Conservation (phyloP, 805 yeast genomes). For the Sporopachydermia lactativora region DNA sequence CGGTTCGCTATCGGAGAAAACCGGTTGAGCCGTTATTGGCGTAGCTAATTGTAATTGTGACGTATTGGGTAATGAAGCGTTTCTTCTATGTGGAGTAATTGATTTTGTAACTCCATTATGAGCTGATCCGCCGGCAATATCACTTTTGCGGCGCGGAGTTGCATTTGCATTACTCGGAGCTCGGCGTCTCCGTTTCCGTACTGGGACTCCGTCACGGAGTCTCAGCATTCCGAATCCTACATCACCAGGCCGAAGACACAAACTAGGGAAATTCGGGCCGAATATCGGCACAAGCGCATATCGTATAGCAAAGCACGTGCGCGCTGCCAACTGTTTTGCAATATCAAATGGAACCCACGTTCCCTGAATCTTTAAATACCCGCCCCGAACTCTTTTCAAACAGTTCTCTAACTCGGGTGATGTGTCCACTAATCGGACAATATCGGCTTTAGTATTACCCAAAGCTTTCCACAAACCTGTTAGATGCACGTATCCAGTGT, state of each 20-base stretch:
- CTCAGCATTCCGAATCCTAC: constrained; percentile 52
- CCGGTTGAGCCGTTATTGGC: background rate
- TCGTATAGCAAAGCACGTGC: constrained; percentile 68
- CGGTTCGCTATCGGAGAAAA: constrained; percentile 3
- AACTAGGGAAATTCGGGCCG: constrained; percentile 52
- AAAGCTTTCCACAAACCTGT: constrained; percentile 80
- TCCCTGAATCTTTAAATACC: constrained; percentile 84
- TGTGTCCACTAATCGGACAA: constrained; percentile 51
- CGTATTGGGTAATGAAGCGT: background rate
- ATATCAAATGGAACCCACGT: constrained; percentile 76
- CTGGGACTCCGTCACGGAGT: constrained; percentile 19
- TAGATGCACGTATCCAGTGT: constrained; percentile 72
- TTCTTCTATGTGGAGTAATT: background rate
- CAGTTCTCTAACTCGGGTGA: constrained; percentile 48
- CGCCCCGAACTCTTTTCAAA: constrained; percentile 73
- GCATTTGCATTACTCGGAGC: constrained; percentile 1
- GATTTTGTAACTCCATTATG: constrained; percentile 8
- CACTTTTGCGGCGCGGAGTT: background rate
- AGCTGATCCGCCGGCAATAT: no score
- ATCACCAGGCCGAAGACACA: constrained; percentile 45
- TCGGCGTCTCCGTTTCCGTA: constrained; percentile 6
- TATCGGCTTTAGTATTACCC: constrained; percentile 61
- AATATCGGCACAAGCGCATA: constrained; percentile 67
- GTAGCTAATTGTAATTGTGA: background rate
- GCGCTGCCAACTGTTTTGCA: constrained; percentile 51